These are phyloP conservation scores for Viola odorata DNA, from an alignment of 345 rosid species.

Conservation along the genomic window DNA sequence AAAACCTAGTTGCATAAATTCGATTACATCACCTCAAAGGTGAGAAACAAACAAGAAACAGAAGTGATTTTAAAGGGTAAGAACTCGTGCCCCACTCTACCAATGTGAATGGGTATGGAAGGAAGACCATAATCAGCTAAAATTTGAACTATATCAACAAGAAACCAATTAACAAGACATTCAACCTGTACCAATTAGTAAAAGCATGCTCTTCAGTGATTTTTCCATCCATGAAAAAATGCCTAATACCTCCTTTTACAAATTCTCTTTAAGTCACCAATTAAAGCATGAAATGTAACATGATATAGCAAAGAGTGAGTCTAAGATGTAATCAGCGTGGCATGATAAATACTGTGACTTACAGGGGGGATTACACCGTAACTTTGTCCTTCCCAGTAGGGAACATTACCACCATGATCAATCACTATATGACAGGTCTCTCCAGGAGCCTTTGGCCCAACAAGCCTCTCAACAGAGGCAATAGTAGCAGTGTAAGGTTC, in stretches of 20 bases:
- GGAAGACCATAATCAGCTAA: not conserved
- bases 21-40: not conserved
- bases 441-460: constrained; percentile 88
- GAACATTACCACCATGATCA: constrained; percentile 88
- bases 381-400: constrained; percentile 99
- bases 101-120: not conserved
- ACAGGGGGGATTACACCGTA: constrained; percentile 97
- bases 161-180: not conserved
- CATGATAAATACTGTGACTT: constrained; percentile 30
- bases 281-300: not conserved
- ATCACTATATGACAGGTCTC: constrained; percentile 97
- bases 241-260: too few species aligned
- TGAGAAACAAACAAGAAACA: not conserved
- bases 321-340: not conserved
- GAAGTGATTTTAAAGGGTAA: not conserved
- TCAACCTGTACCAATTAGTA: not conserved
- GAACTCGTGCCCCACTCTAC: not conserved
- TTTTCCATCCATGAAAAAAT: too few species aligned
- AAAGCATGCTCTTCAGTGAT: too few species aligned
- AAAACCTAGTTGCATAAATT: not conserved
- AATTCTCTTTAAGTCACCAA: too few species aligned
- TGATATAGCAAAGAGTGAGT: too few species aligned
- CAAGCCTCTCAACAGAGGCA: constrained; percentile 89
- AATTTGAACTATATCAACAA: not conserved
- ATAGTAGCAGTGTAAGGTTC: constrained; percentile 89